Evolutionary conservation across 1,284 basidiomycete species (phyloP).

Genomic region (Hymenochaete sp.): DNA sequence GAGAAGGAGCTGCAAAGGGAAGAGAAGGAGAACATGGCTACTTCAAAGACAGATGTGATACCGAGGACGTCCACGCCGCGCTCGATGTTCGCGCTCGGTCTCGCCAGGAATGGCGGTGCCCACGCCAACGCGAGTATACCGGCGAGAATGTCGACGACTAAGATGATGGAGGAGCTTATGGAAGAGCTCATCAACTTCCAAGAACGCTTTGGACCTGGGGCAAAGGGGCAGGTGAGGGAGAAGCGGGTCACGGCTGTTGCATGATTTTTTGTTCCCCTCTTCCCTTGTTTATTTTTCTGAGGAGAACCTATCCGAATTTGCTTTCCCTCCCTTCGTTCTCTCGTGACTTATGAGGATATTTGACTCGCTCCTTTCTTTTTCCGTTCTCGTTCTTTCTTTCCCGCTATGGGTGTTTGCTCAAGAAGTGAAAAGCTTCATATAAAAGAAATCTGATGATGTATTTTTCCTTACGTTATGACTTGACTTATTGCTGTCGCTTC

Average conservation of each 20-base stretch:
- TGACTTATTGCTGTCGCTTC: too few relatives aligned
- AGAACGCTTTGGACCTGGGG: constrained; percentile 66
- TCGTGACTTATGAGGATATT: not conserved
- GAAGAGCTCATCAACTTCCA: constrained; percentile 81
- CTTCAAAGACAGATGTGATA: constrained; percentile 16
- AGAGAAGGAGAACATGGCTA: not conserved
- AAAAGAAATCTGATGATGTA: too few relatives aligned
- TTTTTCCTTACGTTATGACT: too few relatives aligned
- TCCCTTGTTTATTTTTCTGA: too few relatives aligned
- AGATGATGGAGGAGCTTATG: constrained; percentile 83
- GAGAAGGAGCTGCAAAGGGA: not conserved
- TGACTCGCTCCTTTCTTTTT: not conserved
- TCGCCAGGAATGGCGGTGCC: too few relatives aligned
- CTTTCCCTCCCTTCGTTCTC: not conserved
- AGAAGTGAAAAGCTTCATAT: too few relatives aligned
- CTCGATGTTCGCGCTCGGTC: not conserved
- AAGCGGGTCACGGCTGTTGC: constrained; percentile 21
- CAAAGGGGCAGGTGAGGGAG: constrained; percentile 50
- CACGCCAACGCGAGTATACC: not conserved
- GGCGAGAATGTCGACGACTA: constrained; percentile 45
- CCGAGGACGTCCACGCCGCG: constrained; percentile 7
- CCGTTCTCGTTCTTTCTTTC: not conserved
- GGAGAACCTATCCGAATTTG: too few relatives aligned
- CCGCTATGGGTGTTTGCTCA: too few relatives aligned
- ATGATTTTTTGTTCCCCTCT: not conserved